Conservation (phyloP, 2,329 filamentous ascomycete species). For the Xylaria sp. region DNA sequence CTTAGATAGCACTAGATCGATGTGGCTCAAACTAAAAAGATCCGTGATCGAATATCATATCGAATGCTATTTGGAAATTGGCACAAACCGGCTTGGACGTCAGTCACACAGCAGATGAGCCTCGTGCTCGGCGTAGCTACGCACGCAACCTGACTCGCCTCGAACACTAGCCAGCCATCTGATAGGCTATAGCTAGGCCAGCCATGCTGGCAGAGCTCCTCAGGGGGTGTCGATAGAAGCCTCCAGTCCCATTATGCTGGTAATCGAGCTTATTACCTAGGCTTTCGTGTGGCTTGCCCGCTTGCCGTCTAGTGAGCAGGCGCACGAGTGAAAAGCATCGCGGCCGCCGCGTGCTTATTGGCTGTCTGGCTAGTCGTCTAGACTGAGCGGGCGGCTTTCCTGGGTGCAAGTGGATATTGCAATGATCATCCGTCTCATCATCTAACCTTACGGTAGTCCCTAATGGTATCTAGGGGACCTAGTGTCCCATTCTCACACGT, state of each 20-base stretch:
- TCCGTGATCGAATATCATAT: too few species aligned
- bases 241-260: neutral
- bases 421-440: neutral
- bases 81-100: too few species aligned
- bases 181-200: too few species aligned
- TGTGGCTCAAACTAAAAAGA: too few species aligned
- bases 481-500: too few species aligned
- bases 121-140: neutral
- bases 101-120: neutral
- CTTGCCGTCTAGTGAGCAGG: neutral
- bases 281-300: neutral
- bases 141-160: neutral
- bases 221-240: neutral
- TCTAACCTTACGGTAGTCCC: neutral
- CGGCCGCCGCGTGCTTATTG: neutral
- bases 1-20: too few species aligned
- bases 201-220: neutral
- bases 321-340: neutral
- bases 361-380: neutral
- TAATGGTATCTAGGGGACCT: neutral
- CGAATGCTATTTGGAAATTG: too few species aligned
- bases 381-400: neutral
- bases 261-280: neutral
- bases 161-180: neutral
- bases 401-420: neutral